Conservation (phyloP, 345 rosid species). For the Salix brachista region DNA sequence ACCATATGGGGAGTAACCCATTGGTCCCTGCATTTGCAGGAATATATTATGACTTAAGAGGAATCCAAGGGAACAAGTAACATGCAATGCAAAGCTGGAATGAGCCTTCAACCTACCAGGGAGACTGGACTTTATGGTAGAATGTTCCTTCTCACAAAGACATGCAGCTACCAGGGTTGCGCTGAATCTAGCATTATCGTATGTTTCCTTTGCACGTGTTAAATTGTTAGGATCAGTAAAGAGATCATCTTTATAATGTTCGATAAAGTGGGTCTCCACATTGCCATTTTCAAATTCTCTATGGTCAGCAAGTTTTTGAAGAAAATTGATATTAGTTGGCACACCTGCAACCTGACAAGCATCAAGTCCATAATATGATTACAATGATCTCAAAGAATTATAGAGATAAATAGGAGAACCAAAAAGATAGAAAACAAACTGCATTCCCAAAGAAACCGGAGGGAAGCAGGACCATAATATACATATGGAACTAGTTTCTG, state of each 20-base stretch:
- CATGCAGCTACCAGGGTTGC: constrained; percentile 75
- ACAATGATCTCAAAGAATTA: not conserved
- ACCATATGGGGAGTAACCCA: constrained; percentile 57
- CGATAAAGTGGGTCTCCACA: constrained; percentile 95
- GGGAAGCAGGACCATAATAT: too few relatives aligned
- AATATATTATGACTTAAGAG: constrained; percentile 9
- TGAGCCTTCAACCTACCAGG: constrained; percentile 46
- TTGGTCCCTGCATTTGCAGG: constrained; percentile 44
- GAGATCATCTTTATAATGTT: constrained; percentile 65
- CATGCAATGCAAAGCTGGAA: constrained; percentile 11
- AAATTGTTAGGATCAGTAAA: constrained; percentile 58
- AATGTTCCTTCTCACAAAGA: constrained; percentile 54
- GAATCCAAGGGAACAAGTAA: constrained; percentile 2
- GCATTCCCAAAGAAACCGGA: too few relatives aligned
- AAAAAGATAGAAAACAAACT: not conserved
- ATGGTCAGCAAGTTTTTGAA: constrained; percentile 71
- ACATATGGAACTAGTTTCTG: too few relatives aligned
- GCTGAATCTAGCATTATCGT: constrained; percentile 42
- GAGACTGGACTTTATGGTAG: constrained; percentile 34
- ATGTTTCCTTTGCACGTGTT: constrained; percentile 41
- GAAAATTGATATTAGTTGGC: constrained; percentile 84
- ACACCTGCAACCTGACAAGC: constrained; percentile 83
- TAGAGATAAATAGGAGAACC: not conserved
- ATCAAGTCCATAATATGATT: constrained; percentile 13
- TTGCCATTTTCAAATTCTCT: constrained; percentile 66